phyloP scores from a whole-genome alignment of 805 yeast species.

The Starmerella kuoi region DNA sequence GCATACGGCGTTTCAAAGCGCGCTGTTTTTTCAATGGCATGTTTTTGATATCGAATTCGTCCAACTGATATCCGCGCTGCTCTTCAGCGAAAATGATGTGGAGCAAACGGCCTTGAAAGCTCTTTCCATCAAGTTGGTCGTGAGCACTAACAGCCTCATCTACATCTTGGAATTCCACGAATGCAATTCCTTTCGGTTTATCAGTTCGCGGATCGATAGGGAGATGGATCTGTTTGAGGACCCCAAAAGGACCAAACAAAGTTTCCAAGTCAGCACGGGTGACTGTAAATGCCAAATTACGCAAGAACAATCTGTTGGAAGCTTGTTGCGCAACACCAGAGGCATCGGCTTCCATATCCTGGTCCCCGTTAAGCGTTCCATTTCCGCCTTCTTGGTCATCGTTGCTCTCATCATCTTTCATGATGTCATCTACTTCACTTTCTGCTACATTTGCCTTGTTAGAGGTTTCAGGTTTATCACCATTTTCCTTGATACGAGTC shows the following conservation, averaged over 20 bases:
- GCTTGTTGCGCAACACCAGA: slow-evolving; percentile 35
- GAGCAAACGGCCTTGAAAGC: slow-evolving; percentile 84
- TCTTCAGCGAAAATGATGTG: slow-evolving; percentile 80
- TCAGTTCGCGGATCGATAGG: slow-evolving; percentile 87
- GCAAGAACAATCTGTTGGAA: slow-evolving; percentile 74
- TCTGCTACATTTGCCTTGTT: not conserved
- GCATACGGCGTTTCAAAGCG: slow-evolving; percentile 69
- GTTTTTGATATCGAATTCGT: slow-evolving; percentile 82
- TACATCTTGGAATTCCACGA: slow-evolving; percentile 55
- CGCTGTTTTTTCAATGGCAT: slow-evolving; percentile 85
- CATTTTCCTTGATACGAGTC: slow-evolving; percentile 50
- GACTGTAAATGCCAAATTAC: slow-evolving; percentile 73
- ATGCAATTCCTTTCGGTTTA: slow-evolving; percentile 84
- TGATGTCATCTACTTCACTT: slow-evolving; percentile 11
- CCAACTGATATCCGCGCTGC: slow-evolving; percentile 70
- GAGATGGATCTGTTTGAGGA: slow-evolving; percentile 75
- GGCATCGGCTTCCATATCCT: slow-evolving; percentile 38
- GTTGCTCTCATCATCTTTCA: slow-evolving; percentile 2
- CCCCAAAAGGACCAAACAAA: slow-evolving; percentile 58
- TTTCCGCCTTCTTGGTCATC: slow-evolving; percentile 1
- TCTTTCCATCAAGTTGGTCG: slow-evolving; percentile 63
- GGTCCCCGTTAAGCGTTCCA: slow-evolving; percentile 22
- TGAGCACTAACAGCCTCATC: slow-evolving; percentile 70
- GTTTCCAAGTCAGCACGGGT: slow-evolving; percentile 64
- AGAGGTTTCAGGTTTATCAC: slow-evolving; percentile 12